Evolutionary conservation across 208 protist genomes (phyloP), one percentile per base, ranked within the genome.

Genomic region (Acanthamoeba lenticulata): DNA sequence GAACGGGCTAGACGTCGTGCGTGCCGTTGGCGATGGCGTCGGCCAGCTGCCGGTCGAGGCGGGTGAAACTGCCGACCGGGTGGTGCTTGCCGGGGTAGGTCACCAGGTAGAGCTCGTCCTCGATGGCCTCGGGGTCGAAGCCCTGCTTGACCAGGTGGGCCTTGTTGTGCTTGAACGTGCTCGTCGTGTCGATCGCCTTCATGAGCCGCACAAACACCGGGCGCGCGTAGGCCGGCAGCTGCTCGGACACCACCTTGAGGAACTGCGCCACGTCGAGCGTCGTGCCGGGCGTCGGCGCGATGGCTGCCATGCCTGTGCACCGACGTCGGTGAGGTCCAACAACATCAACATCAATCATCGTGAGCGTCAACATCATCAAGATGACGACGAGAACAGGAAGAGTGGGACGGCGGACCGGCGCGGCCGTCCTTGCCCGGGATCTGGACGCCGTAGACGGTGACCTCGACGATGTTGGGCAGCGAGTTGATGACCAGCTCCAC

Each of bases 101-200:
- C 13, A 86, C 77, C 15, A 72, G 55, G 57, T 62, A 91, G 55
- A 91, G 6, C 24, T 17, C 52, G 42, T 91, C 77, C 27, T 60
- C 4, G 77, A 94, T 42, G 40, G 40, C 34, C 3, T 94, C 79
- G 29, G 94, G 93, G 34, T 95, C 42, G 47, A 88, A 93, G 34
- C 95, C 95, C 45, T 96, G 40, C 13, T 95, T 94, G 29, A 81
- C 93, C 27, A 96, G 65, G 49, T 94, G 36, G n/a, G 69, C 90
- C 77, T 96, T 96, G 34, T 88, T 89, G 79, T 94, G 77, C 83
- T 96, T 96, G 95, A 95, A 96, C 32, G 95, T 96, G 45, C 79
- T 72, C n/a, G 95, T 96, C 19, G 69, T 92, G 45, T 95, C 95
- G 21, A 95, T 60, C 79, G 74, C 49, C 21, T 36, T 24, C 57